Base-by-base conservation (phyloP, 805 yeast genomes). In the Cyberlindnera subsufficiens region DNA sequence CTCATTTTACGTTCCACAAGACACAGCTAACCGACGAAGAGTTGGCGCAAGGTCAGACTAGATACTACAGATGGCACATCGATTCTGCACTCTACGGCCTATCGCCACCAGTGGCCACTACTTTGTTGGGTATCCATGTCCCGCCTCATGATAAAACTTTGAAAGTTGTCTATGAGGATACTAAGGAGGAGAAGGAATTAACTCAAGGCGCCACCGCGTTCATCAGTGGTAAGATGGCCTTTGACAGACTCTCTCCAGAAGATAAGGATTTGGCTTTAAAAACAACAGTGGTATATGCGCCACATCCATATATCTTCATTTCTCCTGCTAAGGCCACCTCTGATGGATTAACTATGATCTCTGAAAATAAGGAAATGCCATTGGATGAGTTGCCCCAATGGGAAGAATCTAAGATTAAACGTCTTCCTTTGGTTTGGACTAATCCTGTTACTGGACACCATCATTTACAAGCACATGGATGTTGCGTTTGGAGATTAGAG, bases 41-140 rank as follows among this genome's bases (percentile, higher is more conserved):
- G 51, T 75, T 82, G 31, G 67, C 69, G 7, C 57, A 75, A 19
- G 77, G 80, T 40, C 75, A 76, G 61, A 88, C 96, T 3, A 74
- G 95, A 54, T 88, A 81, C 62, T 88, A 87, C 74, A 77, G 96
- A 66, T 88, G 96, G 96, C 96, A 88, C 65, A 86, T 88, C 51
- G 96, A 88, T 64, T 82, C 93, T 31, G 96, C 96, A 5, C 72
- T 88, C 33, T 88, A 88, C 56, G 95, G 78, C 31, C 72, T 87
- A 53, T 78, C 90, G 14, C 96, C 96, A 25, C 96, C 96, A 27
- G 77, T 83, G 52, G 85, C 82, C 31, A 88, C 96, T 13, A 87
- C 96, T 2, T 71, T 88, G 47, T 70, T 88, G 40, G 96, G 96
- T 4, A 78, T 88, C 48, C 75, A 80, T 56, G 91, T 86, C 14